These are phyloP conservation scores for Phytophthora hybrid DNA, from an alignment of 352 stramenopile genomes.

Conservation along the genomic window DNA sequence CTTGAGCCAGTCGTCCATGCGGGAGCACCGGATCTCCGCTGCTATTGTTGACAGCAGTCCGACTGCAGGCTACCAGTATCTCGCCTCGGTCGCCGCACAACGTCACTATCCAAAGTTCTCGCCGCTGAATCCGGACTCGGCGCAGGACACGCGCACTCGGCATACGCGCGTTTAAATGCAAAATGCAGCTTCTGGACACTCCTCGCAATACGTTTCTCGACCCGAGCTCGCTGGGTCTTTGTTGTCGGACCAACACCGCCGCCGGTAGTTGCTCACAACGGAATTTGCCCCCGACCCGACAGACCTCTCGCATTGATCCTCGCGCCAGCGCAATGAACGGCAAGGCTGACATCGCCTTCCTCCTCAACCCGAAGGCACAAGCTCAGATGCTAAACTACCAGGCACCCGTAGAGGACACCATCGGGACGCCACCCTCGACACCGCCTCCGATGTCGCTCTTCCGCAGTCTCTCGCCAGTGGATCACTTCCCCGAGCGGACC, in stretches of 20 bases:
- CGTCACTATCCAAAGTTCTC: conserved; percentile 15
- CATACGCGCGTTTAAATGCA: conserved; percentile 9
- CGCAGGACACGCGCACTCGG: conserved; percentile 9
- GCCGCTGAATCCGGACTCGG: conserved; percentile 17
- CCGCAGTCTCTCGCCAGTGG: conserved; percentile 23
- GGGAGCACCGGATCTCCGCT: conserved; percentile 5
- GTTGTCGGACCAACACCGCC: conserved; percentile 7
- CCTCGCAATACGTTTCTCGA: conserved; percentile 27
- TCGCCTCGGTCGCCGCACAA: neutral
- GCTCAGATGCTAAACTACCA: conserved; percentile 9
- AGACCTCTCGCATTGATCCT: conserved; percentile 2
- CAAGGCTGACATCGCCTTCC: conserved; percentile 54
- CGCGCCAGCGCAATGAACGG: conserved; percentile 32
- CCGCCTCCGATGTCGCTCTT: conserved; percentile 32
- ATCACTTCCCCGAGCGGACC: conserved; percentile 6
- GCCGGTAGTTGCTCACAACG: conserved; percentile 20
- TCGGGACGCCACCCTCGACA: conserved; percentile 18
- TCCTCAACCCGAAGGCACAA: conserved; percentile 42
- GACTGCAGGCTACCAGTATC: neutral
- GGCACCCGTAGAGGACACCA: conserved; percentile 5
- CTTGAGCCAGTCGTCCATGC: neutral
- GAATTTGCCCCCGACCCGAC: conserved; percentile 10
- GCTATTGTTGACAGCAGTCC: conserved; percentile 26
- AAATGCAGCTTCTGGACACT: conserved; percentile 25
- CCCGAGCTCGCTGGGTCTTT: conserved; percentile 23